phyloP scores from a whole-genome alignment of 257 asterid genomes.

The Vinca minor region DNA sequence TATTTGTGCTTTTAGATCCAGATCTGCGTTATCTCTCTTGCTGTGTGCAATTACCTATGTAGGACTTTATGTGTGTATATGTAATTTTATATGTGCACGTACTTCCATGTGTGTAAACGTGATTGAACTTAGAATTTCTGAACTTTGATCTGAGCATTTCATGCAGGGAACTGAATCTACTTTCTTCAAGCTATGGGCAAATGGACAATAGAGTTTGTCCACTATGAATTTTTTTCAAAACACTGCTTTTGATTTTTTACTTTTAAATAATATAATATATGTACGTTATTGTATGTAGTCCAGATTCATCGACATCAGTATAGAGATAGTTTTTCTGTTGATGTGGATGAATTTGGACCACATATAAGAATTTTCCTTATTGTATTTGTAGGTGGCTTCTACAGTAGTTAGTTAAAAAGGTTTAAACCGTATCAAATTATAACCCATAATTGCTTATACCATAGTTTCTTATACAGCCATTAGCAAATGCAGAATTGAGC shows the following conservation, averaged over 20 bases:
- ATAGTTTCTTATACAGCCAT: not conserved
- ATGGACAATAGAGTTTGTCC: not conserved
- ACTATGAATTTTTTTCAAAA: not conserved
- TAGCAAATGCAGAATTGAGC: not conserved
- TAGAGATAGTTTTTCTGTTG: no score
- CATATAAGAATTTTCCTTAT: no score
- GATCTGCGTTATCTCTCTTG: slow-evolving; percentile 10
- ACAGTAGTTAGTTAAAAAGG: no score
- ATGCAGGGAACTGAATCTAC: not conserved
- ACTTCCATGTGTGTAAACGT: not conserved
- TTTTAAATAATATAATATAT: no score
- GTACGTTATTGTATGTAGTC: no score
- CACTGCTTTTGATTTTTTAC: no score
- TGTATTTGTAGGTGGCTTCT: no score
- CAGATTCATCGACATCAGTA: no score
- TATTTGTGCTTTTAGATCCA: slow-evolving; percentile 21
- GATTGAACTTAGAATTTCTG: not conserved
- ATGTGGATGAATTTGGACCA: no score
- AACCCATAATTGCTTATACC: no score
- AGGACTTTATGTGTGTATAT: not conserved
- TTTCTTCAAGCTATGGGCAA: not conserved
- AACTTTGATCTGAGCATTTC: not conserved
- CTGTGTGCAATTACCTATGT: not conserved
- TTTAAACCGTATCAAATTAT: not conserved
- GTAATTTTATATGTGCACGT: not conserved